Base-by-base conservation (phyloP, 1,139 yeast genomes). In the Debaryomycetaceae sp. region DNA sequence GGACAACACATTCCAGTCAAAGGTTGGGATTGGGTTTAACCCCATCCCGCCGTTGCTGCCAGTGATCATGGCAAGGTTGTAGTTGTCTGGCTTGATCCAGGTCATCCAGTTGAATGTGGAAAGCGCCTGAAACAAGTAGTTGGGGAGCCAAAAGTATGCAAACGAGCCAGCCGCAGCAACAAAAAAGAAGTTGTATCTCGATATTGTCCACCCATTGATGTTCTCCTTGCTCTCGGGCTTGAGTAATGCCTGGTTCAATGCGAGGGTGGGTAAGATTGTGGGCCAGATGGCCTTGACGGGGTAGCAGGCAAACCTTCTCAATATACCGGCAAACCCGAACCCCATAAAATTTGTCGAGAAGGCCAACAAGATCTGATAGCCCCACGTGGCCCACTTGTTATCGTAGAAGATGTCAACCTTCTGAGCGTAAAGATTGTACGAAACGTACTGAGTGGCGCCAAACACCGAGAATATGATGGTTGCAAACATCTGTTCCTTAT, bases 31-130 rank as follows among this genome's bases (percentile, higher is more conserved):
- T 10, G 83, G 83, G 43, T 75, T 75, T 30, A 75, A 42, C 1
- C 83, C 83, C 10, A 76, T 46, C 12, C 83, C 83, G 15, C 46
- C 35, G 9, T 46, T 43, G 3, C 65, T 49, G 3, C 85, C 86
- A 2, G 79, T 73, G 24, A 79, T 57, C 7, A 61, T 57, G 7
- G 77, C 80, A 29, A 79, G 51, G 34, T 67, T 65, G 41, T 71
- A 58, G 46, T 74, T 77, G 22, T 63, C 42, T 13, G 83, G 83
- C 4, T 62, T 55, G 30, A 77, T 75, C 84, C 84, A 78, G 3
- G 78, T 68, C 49, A 72, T 65, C 83, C 83, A 77, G 47, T 72
- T 75, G 53, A 78, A 78, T 11, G 58, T 53, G 2, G 74, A 62
- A 11, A 77, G 48, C 1, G 77, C 77, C 27, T 52, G 50, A 46